Percentiles rank a stretch among this genome's conserved stretches.
Conservation (phyloP, 176 grass and related monocot genomes). For the Raddia guianensis region DNA sequence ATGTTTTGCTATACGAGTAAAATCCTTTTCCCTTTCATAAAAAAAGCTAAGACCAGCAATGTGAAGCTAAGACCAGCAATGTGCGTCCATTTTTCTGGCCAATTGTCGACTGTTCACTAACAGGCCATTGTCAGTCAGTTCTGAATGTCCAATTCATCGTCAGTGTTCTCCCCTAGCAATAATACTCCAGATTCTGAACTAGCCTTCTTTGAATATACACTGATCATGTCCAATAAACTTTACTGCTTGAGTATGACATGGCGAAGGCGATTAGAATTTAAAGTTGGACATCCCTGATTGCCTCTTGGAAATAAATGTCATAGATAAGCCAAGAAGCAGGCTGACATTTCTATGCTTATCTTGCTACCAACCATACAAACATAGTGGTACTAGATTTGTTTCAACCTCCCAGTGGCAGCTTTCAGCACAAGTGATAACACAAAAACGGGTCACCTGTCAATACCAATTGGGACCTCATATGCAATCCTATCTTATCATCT, state of each 20-base stretch:
- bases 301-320: neutral
- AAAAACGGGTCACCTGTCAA: slow-evolving; percentile 11
- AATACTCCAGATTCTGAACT: neutral
- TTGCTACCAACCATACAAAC: neutral
- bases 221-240: neutral
- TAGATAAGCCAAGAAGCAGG: neutral
- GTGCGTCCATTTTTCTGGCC: neutral
- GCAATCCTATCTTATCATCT: slow-evolving; percentile 12
- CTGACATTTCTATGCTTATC: slow-evolving; percentile 11
- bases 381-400: neutral
- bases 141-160: neutral
- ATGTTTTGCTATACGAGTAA: too few species aligned
- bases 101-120: neutral
- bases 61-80: too few species aligned
- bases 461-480: neutral
- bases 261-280: too few species aligned
- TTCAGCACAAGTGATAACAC: slow-evolving; percentile 20
- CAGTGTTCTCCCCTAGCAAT: neutral
- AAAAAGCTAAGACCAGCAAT: too few species aligned
- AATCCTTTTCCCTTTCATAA: too few species aligned
- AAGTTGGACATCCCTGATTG: neutral
- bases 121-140: neutral
- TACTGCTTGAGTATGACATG: neutral
- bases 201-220: neutral
- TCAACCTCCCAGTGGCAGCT: neutral